These are phyloP conservation scores for Solanum ossicruentum DNA, from an alignment of 257 asterid species.

Conservation along the genomic window DNA sequence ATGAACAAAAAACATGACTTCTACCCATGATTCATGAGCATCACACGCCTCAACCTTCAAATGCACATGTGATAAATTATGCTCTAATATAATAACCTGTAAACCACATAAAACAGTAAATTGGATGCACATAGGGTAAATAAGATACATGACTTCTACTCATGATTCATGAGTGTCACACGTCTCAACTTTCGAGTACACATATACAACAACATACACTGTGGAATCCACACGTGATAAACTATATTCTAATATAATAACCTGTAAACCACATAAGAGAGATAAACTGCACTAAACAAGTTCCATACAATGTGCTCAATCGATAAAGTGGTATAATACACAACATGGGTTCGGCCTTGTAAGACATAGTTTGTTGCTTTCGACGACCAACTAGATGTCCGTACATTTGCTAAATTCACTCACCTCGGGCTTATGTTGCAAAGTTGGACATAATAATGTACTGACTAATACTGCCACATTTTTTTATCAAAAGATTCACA, in stretches of 20 bases:
- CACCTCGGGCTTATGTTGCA: background rate
- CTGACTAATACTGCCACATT: background rate
- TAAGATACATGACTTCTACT: no score
- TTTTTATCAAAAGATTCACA: background rate
- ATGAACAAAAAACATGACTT: background rate
- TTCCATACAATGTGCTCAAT: no score
- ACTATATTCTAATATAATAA: no score
- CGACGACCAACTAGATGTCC: background rate
- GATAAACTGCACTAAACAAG: background rate
- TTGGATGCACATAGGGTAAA: no score
- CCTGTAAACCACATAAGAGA: no score
- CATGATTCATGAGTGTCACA: no score
- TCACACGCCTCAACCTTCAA: background rate
- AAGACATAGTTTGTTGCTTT: background rate
- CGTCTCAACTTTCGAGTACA: no score
- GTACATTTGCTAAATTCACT: background rate
- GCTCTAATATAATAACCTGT: no score
- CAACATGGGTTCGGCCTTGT: background rate
- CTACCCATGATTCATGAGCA: background rate
- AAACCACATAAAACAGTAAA: no score
- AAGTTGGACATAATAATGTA: background rate
- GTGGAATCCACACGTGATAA: no score
- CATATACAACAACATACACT: no score
- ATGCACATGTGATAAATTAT: background rate
- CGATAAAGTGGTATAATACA: background rate